Evolutionary conservation across 1,139 yeast genomes (phyloP).

Genomic region (Yamadazyma blattariae): DNA sequence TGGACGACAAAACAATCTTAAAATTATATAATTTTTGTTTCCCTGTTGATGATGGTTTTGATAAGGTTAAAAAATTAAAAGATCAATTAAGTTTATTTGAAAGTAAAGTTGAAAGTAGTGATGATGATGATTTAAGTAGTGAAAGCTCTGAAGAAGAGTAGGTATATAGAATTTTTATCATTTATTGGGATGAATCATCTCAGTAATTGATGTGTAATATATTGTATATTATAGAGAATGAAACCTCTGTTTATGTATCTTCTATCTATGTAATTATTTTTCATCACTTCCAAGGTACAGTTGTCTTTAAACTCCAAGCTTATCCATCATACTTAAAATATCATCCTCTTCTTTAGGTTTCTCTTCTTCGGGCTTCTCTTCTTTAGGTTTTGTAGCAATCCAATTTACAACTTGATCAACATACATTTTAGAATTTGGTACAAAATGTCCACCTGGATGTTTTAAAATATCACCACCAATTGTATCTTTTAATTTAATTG

Average conservation of each 20-base stretch:
- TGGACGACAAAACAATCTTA: constrained; percentile 80
- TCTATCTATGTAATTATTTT: background rate
- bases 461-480: constrained; percentile 40
- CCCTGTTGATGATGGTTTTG: constrained; percentile 46
- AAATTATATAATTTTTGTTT: constrained; percentile 80
- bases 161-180: no score
- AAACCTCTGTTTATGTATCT: background rate
- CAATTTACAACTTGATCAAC: constrained; percentile 58
- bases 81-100: constrained; percentile 80
- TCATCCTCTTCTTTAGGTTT: constrained; percentile 31
- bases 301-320: constrained; percentile 17
- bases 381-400: constrained; percentile 29
- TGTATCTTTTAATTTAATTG: constrained; percentile 53
- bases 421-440: constrained; percentile 66
- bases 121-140: constrained; percentile 47
- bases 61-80: constrained; percentile 81
- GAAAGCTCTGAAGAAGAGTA: constrained; percentile 69
- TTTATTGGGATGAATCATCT: no score
- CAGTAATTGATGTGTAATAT: background rate
- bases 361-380: constrained; percentile 10
- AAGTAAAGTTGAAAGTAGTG: constrained; percentile 34
- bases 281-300: no score
- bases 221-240: constrained; percentile 7
- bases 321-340: constrained; percentile 38
- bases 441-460: constrained; percentile 88